These are phyloP conservation scores for Cutaneotrichosporon sp. DNA, from an alignment of 1,284 basidiomycete species.

Conservation along the genomic window DNA sequence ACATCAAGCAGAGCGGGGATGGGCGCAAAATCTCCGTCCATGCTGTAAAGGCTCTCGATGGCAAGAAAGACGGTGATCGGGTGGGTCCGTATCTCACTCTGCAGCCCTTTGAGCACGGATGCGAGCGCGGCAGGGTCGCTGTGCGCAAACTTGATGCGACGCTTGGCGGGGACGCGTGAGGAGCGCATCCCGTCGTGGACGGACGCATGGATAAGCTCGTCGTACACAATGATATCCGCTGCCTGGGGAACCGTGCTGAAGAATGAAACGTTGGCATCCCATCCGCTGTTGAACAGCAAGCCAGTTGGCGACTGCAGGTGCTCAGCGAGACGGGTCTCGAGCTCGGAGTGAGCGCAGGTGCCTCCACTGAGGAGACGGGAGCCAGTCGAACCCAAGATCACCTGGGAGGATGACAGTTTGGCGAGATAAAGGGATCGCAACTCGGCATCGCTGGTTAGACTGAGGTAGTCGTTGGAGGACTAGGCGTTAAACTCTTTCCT, in stretches of 20 bases:
- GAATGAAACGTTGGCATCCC: constrained; percentile 87
- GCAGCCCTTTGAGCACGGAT: constrained; percentile 16
- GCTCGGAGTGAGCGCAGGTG: constrained; percentile 59
- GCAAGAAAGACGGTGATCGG: constrained; percentile 54
- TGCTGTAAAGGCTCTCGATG: constrained; percentile 85
- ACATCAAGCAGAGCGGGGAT: constrained; percentile 58
- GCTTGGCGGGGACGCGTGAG: constrained; percentile 54
- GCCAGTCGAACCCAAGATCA: constrained; percentile 79
- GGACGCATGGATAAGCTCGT: constrained; percentile 85
- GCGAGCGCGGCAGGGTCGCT: constrained; percentile 56
- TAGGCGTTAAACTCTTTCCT: too few species aligned
- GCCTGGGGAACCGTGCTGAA: constrained; percentile 76
- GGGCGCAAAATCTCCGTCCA: constrained; percentile 90
- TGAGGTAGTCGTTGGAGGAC: constrained; percentile 81
- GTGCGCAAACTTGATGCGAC: constrained; percentile 61
- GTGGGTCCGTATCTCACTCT: neutral
- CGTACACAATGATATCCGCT: constrained; percentile 74
- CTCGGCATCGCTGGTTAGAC: constrained; percentile 60
- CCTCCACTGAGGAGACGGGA: constrained; percentile 83
- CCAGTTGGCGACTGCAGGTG: constrained; percentile 67
- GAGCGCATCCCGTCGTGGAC: constrained; percentile 83
- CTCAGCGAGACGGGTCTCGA: constrained; percentile 62
- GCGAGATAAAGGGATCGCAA: constrained; percentile 60
- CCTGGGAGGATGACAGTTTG: constrained; percentile 56
- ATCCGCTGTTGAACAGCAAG: constrained; percentile 90